Evolutionary conservation across 768 basidiomycete genomes (phyloP).

Genomic region (Suillus tomentosus): DNA sequence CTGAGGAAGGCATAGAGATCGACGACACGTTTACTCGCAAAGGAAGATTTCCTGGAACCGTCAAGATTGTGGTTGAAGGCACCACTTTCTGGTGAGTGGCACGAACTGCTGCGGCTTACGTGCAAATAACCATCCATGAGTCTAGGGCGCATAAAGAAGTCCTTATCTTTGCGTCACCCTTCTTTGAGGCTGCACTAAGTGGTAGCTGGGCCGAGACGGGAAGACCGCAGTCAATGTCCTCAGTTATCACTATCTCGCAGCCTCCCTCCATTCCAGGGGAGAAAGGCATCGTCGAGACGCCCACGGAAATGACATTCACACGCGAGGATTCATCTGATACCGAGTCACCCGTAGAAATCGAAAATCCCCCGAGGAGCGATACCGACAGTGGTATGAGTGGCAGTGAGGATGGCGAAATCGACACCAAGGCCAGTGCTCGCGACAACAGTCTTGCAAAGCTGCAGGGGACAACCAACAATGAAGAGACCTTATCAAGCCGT

Average conservation of each 20-base stretch:
- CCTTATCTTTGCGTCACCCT: constrained; percentile 90
- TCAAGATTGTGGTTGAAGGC: constrained; percentile 87
- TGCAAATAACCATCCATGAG: constrained; percentile 12
- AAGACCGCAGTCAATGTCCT: constrained; percentile 76
- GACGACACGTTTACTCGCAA: constrained; percentile 76
- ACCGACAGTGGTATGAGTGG: constrained; percentile 31
- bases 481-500: constrained; percentile 19
- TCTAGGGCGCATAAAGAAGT: constrained; percentile 89
- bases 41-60: constrained; percentile 75
- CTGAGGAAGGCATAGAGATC: constrained; percentile 75
- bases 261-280: constrained; percentile 61
- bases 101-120: constrained; percentile 7
- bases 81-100: constrained; percentile 85
- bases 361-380: constrained; percentile 37
- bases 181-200: constrained; percentile 89
- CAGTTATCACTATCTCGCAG: constrained; percentile 83
- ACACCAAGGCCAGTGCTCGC: constrained; percentile 42
- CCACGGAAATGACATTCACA: constrained; percentile 62
- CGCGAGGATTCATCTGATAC: constrained; percentile 50
- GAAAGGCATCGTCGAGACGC: constrained; percentile 40
- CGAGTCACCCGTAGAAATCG: constrained; percentile 43
- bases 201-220: constrained; percentile 93
- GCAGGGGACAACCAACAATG: constrained; percentile 36
- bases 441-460: constrained; percentile 63
- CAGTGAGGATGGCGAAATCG: constrained; percentile 35